A percentile compares a stretch with the other conserved stretches of the same genome.
Evolutionary conservation across 257 asterid species (phyloP).

Genomic region (Capsicum pubescens): DNA sequence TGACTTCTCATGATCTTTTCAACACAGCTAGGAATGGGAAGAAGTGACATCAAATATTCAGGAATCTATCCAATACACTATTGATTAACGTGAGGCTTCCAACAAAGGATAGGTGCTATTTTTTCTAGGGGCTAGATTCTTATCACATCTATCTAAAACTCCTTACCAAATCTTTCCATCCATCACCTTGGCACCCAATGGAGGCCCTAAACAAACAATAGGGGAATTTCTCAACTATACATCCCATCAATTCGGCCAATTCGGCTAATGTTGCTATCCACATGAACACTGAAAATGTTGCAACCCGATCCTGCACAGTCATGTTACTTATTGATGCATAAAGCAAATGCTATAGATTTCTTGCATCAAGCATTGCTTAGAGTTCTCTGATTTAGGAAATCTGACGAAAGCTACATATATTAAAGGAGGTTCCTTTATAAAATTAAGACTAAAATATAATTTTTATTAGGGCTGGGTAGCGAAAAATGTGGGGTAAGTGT

Average conservation of each 20-base stretch:
- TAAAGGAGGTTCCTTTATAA: not conserved
- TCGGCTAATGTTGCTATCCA: not conserved
- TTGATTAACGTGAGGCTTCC: not conserved
- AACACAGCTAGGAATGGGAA: not conserved
- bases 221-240: conserved; percentile 2
- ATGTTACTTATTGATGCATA: conserved; percentile 12
- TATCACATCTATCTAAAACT: not conserved
- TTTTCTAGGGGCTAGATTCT: not conserved
- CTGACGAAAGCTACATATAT: not conserved
- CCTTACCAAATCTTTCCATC: not conserved
- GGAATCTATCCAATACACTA: not conserved
- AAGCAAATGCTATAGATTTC: conserved; percentile 11
- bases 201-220: not conserved
- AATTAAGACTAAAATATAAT: not conserved
- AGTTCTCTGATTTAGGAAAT: conserved; percentile 1
- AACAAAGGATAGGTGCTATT: not conserved
- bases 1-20: not conserved
- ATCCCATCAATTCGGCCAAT: not conserved
- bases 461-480: not conserved
- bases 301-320: not conserved
- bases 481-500: not conserved
- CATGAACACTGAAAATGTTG: not conserved
- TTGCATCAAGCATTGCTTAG: not conserved
- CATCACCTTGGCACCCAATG: not conserved
- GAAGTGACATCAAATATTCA: not conserved